A percentile compares a stretch with the other conserved stretches of the same genome.
These are phyloP conservation scores for Penicillium paradoxum DNA, from an alignment of 495 filamentous ascomycete species.

Conservation along the genomic window DNA sequence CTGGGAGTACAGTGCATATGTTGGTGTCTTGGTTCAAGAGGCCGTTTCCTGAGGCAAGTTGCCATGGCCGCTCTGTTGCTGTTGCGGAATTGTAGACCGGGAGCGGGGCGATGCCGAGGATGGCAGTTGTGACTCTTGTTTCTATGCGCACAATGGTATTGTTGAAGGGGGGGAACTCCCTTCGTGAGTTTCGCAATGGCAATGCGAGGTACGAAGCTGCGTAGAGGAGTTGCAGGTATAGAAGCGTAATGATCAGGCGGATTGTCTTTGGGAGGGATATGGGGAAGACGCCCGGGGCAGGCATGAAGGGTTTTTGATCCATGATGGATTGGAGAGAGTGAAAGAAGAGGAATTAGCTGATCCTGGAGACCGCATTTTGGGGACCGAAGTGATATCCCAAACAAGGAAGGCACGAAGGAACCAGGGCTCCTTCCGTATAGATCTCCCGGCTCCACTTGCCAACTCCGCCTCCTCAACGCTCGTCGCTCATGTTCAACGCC, in stretches of 20 bases:
- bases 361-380: background rate
- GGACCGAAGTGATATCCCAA: background rate
- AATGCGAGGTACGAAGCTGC: slow-evolving; percentile 13
- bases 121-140: slow-evolving; percentile 7
- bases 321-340: background rate
- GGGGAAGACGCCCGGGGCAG: slow-evolving; percentile 9
- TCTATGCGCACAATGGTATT: slow-evolving; percentile 9
- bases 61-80: slow-evolving; percentile 4
- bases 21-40: background rate
- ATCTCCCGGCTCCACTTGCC: slow-evolving; percentile 4
- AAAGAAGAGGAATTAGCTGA: background rate
- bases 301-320: background rate
- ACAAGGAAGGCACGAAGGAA: background rate
- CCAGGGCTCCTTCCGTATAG: background rate
- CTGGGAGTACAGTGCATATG: background rate
- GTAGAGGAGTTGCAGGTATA: slow-evolving; percentile 25
- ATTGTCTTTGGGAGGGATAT: slow-evolving; percentile 11
- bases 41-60: background rate
- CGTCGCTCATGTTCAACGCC: slow-evolving; percentile 6
- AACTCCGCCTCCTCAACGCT: slow-evolving; percentile 5
- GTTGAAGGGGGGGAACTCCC: slow-evolving; percentile 14
- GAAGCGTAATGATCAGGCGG: slow-evolving; percentile 9
- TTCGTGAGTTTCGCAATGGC: slow-evolving; percentile 7
- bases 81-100: slow-evolving; percentile 15
- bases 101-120: slow-evolving; percentile 12